Evolutionary conservation across 768 basidiomycete species (phyloP).

Genomic region (Polyporus arcularius): DNA sequence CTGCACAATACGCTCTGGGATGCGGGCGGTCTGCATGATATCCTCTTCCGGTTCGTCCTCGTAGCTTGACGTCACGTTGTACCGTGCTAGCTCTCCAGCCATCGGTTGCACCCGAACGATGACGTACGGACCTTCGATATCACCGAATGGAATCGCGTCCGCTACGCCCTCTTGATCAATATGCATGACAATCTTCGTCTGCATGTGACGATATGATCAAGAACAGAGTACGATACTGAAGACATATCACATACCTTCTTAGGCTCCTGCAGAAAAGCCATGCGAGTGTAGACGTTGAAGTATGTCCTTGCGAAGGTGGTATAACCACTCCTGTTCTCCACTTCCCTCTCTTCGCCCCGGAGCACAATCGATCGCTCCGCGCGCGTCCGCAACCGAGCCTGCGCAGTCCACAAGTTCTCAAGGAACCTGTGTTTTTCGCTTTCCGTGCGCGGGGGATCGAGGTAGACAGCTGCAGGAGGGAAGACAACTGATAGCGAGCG

Average conservation of each 20-base stretch:
- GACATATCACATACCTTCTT: constrained; percentile 61
- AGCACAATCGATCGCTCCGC: constrained; percentile 74
- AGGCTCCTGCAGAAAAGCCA: constrained; percentile 72
- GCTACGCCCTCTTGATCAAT: constrained; percentile 77
- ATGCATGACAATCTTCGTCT: constrained; percentile 90
- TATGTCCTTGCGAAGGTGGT: constrained; percentile 76
- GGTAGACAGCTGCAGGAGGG: constrained; percentile 65
- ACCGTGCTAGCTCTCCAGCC: constrained; percentile 80
- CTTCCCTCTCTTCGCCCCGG: constrained; percentile 70
- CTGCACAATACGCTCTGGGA: constrained; percentile 75
- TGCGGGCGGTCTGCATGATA: constrained; percentile 73
- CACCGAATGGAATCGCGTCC: constrained; percentile 76
- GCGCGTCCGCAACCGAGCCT: constrained; percentile 77
- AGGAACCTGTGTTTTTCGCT: constrained; percentile 80
- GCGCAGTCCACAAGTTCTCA: constrained; percentile 86
- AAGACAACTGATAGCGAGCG: constrained; percentile 77
- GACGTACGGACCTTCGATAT: constrained; percentile 71
- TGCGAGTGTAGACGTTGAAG: constrained; percentile 86
- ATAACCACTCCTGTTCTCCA: constrained; percentile 65
- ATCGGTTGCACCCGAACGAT: constrained; percentile 81
- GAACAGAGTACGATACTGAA: neutral
- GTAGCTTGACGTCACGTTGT: constrained; percentile 73
- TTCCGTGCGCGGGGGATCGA: constrained; percentile 66
- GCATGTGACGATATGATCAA: constrained; percentile 1
- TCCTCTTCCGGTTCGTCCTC: constrained; percentile 78